Percentiles rank a stretch among this genome's conserved stretches.
phyloP scores from a whole-genome alignment of 805 yeast species.

The Yamadazyma nakazawae region DNA sequence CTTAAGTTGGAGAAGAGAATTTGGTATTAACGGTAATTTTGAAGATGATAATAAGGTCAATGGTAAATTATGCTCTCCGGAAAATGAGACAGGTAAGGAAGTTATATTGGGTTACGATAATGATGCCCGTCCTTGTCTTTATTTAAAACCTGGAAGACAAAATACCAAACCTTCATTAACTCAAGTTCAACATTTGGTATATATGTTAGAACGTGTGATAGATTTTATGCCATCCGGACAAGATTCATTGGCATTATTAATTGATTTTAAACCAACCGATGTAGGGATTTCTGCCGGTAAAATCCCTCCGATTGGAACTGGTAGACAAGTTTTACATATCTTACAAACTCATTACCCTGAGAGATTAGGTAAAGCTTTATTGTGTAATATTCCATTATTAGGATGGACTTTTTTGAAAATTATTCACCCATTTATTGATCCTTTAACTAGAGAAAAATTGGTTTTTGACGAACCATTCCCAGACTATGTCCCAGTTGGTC shows the following conservation, averaged over 20 bases:
- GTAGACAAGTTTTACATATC: constrained; percentile 88
- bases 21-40: constrained; percentile 53
- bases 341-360: constrained; percentile 98
- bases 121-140: constrained; percentile 86
- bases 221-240: constrained; percentile 97
- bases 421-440: constrained; percentile 95
- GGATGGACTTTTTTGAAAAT: constrained; percentile 91
- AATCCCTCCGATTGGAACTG: constrained; percentile 84
- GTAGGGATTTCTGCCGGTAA: constrained; percentile 56
- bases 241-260: constrained; percentile 85
- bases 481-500: constrained; percentile 75
- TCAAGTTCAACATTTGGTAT: constrained; percentile 95
- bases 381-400: constrained; percentile 90
- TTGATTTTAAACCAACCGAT: constrained; percentile 86
- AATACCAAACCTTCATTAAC: constrained; percentile 86
- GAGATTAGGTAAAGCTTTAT: constrained; percentile 85
- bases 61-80: constrained; percentile 53
- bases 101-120: constrained; percentile 88
- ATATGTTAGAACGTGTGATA: constrained; percentile 86
- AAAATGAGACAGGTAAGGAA: constrained; percentile 90
- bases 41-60: constrained; percentile 50
- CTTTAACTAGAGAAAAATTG: constrained; percentile 88
- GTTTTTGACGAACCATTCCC: constrained; percentile 88
- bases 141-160: constrained; percentile 91
- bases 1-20: constrained; percentile 89